Conservation (phyloP, 345 rosid genomes). For the Heritiera fomes region DNA sequence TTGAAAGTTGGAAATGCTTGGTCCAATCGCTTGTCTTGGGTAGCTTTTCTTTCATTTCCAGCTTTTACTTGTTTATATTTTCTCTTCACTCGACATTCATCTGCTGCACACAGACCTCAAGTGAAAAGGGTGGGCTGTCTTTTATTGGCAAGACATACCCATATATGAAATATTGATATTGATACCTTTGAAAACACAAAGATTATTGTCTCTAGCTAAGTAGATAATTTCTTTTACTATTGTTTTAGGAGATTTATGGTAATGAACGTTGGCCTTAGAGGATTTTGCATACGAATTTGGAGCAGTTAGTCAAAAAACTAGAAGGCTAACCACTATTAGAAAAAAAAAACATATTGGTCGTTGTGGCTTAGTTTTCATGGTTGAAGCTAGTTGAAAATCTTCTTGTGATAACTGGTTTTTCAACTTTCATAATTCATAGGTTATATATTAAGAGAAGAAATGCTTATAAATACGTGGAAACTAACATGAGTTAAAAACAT, state of each 20-base stretch:
- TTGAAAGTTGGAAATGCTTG: neutral
- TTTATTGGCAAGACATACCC: neutral
- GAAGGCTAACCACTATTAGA: neutral
- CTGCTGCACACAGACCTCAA: neutral
- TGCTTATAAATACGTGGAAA: neutral
- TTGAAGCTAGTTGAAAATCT: neutral
- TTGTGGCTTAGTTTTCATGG: constrained; percentile 1
- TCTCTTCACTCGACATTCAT: neutral
- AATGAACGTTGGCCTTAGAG: neutral
- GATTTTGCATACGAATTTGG: neutral
- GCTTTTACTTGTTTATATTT: constrained; percentile 2
- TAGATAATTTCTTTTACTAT: no score
- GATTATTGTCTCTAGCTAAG: no score
- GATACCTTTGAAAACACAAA: no score
- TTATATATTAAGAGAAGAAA: neutral
- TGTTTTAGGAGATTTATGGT: neutral
- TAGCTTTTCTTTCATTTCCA: neutral
- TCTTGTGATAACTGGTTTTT: neutral
- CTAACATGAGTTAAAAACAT: neutral
- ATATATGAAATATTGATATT: no score
- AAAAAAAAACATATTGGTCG: neutral
- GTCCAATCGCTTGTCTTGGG: neutral
- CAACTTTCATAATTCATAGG: neutral
- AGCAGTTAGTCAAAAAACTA: neutral
- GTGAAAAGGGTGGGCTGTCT: neutral